These are phyloP conservation scores for Nicotiana undulata DNA, from an alignment of 257 asterid species.

Conservation along the genomic window DNA sequence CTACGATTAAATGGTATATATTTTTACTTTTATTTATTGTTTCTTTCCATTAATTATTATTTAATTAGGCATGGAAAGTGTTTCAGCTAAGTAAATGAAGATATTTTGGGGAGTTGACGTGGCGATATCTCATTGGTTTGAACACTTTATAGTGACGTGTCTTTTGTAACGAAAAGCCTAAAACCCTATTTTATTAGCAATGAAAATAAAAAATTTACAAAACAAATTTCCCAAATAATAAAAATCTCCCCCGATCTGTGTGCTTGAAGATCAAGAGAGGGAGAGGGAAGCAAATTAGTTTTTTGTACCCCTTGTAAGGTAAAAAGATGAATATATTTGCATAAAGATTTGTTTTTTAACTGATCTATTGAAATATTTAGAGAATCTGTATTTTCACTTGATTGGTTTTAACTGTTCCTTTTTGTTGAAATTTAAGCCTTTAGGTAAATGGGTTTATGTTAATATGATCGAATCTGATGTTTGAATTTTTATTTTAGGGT, in stretches of 20 bases:
- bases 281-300: not conserved
- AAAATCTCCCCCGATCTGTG: not conserved
- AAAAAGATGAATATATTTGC: not conserved
- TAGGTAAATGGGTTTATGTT: not conserved
- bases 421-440: not conserved
- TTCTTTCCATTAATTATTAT: too few species aligned
- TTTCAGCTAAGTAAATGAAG: too few species aligned
- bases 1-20: too few species aligned
- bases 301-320: not conserved
- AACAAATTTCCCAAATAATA: not conserved
- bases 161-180: not conserved
- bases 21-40: too few species aligned
- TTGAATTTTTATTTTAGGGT: not conserved
- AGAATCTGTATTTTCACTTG: not conserved
- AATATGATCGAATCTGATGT: not conserved
- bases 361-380: not conserved
- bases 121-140: not conserved
- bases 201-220: not conserved
- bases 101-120: not conserved
- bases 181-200: not conserved
- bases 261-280: not conserved
- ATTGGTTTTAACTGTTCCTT: not conserved
- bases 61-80: too few species aligned
- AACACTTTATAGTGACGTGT: not conserved
- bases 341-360: too few species aligned